phyloP scores from a whole-genome alignment of 2,329 filamentous ascomycete genomes.

The Periconia sp. region DNA sequence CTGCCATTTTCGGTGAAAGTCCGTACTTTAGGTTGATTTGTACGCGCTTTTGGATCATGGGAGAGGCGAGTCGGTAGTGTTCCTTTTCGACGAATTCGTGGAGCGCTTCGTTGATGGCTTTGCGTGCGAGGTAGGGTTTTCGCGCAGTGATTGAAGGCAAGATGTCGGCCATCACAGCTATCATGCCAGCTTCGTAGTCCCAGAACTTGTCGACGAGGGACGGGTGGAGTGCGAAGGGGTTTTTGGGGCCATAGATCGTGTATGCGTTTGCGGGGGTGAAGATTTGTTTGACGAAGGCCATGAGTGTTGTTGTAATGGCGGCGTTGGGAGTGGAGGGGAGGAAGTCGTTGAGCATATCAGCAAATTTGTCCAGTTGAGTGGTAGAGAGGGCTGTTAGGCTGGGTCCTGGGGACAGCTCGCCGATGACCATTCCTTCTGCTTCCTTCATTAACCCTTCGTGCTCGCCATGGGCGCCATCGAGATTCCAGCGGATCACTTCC shows the following conservation, averaged over 20 bases:
- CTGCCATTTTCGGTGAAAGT: constrained; percentile 12
- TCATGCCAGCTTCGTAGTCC: constrained; percentile 42
- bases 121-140: constrained; percentile 38
- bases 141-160: constrained; percentile 41
- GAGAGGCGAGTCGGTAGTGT: constrained; percentile 20
- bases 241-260: constrained; percentile 47
- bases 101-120: constrained; percentile 20
- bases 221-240: constrained; percentile 41
- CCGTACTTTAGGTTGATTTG: constrained; percentile 18
- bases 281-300: constrained; percentile 19
- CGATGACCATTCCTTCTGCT: constrained; percentile 9
- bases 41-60: constrained; percentile 26
- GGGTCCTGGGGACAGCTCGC: constrained; percentile 13
- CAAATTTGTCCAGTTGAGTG: constrained; percentile 35
- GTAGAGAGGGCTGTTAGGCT: constrained; percentile 30
- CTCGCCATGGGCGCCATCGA: constrained; percentile 29
- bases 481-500: constrained; percentile 13
- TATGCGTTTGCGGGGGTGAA: constrained; percentile 45
- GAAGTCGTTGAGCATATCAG: constrained; percentile 39
- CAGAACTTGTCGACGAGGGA: constrained; percentile 41
- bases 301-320: constrained; percentile 10
- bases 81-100: constrained; percentile 23
- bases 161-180: constrained; percentile 31
- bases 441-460: constrained; percentile 17
- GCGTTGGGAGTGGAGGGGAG: constrained; percentile 34